These are phyloP conservation scores for Aphanomyces stellatus DNA, from an alignment of 352 stramenopile species.

Conservation along the genomic window DNA sequence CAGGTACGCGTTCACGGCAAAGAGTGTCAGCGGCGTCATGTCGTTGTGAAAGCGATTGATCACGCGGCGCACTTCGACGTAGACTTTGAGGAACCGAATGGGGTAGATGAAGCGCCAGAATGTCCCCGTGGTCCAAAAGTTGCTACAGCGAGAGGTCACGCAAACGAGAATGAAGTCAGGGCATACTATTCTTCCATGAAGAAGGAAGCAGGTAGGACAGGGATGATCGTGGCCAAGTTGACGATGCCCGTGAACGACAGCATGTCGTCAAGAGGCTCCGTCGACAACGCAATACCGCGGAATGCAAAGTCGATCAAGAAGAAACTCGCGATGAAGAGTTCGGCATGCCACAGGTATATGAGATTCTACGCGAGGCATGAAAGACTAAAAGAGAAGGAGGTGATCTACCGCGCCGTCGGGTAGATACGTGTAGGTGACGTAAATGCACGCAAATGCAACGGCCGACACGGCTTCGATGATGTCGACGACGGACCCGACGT, in stretches of 20 bases:
- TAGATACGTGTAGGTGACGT: conserved; percentile 76
- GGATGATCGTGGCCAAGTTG: conserved; percentile 54
- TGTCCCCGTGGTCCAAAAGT: conserved; percentile 26
- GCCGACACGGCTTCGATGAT: conserved; percentile 44
- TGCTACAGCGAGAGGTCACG: background rate
- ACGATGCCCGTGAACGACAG: conserved; percentile 47
- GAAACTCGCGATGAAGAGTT: conserved; percentile 52
- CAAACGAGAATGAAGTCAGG: conserved; percentile 1
- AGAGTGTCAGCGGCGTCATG: conserved; percentile 72
- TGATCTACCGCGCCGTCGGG: conserved; percentile 38
- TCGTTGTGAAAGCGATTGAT: conserved; percentile 67
- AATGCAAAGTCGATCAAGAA: conserved; percentile 66
- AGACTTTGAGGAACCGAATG: conserved; percentile 75
- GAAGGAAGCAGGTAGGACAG: conserved; percentile 69
- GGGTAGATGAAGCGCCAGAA: conserved; percentile 82
- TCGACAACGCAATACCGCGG: conserved; percentile 58
- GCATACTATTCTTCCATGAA: conserved; percentile 63
- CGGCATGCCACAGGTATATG: conserved; percentile 33
- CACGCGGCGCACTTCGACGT: conserved; percentile 60
- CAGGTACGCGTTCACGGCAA: conserved; percentile 73
- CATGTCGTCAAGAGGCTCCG: conserved; percentile 54
- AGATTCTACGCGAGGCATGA: background rate
- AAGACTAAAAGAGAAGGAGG: background rate
- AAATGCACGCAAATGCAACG: conserved; percentile 49
- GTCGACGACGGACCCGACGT: conserved; percentile 58